Evolutionary conservation across 2,329 filamentous ascomycete species (phyloP), one percentile per base, ranked within the genome.

Genomic region (Colletotrichum navitas): DNA sequence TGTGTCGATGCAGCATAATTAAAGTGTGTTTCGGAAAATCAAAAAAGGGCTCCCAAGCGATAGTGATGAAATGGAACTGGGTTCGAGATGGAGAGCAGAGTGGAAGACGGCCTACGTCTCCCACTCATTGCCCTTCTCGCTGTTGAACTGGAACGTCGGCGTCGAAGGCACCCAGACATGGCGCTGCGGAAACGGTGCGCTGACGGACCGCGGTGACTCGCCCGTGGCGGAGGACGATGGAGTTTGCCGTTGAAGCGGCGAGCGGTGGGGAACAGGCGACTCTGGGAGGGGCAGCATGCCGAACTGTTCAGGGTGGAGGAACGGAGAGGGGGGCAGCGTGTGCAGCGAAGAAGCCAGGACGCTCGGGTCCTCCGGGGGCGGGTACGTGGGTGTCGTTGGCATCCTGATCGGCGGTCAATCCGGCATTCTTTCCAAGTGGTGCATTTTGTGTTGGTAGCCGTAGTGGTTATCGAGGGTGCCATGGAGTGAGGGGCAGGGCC

Each of bases 391-490:
- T 73, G 83, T 84, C 73, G 82, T 83, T 78, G 82, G 84, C 76
- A 79, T 86, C 86, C 86, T 88, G 85, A 80, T 83, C 81, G 84
- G 79, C 78, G 84, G 87, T 89, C 85, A 89, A 89, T 87, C 82
- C 86, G 68, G 68, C 79, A 81, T 82, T 79, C 82, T 79, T 82
- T 78, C 81, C 78, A 74, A 79, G 76, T 77, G 77, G 59, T 74
- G 71, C 69, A 76, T 80, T 51, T 52, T 52, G 36, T 78, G 78
- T 79, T 76, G 77, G 77, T 12, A 55, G 80, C 81, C 82, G 78
- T 77, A 81, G 80, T 82, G 81, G 80, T 78, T 78, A 75, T 69
- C 68, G 68, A 71, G 68, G 73, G 66, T 76, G 75, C 78, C 76
- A 81, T 76, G 63, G 63, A 49, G 54, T 21, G 77, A 75, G 78